Conservation (phyloP, 768 basidiomycete genomes). For the Amanita exitialis region DNA sequence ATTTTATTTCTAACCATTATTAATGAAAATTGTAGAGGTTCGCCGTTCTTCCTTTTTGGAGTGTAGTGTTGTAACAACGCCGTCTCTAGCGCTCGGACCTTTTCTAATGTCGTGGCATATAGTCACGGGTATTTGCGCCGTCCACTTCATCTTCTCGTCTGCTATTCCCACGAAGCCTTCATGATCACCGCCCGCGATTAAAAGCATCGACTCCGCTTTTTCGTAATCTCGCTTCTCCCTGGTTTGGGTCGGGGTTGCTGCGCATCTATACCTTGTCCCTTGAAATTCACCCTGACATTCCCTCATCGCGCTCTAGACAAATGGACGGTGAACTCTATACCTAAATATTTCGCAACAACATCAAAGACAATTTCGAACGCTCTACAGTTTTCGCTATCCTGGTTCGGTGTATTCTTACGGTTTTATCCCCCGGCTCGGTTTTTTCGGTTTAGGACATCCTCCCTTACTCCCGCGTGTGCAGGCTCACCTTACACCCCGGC, state of each 20-base stretch:
- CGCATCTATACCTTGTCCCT: neutral
- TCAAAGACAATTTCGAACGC: neutral
- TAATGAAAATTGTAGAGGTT: conserved; percentile 5
- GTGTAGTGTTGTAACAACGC: neutral
- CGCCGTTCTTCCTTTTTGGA: neutral
- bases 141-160: neutral
- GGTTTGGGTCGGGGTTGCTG: neutral
- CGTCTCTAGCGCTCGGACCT: neutral
- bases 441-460: conserved; percentile 4
- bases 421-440: conserved; percentile 4
- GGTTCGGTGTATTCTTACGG: conserved; percentile 5
- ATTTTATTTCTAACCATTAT: conserved; percentile 8
- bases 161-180: neutral
- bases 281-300: neutral
- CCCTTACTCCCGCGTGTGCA: neutral
- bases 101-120: neutral
- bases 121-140: neutral
- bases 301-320: neutral
- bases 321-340: neutral
- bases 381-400: conserved; percentile 1
- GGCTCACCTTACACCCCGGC: neutral
- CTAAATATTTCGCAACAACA: conserved; percentile 1
- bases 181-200: neutral
- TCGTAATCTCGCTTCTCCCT: neutral
- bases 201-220: neutral